Evolutionary conservation across 75 land plant genomes (phyloP).

Genomic region (Sequoiadendron giganteum): DNA sequence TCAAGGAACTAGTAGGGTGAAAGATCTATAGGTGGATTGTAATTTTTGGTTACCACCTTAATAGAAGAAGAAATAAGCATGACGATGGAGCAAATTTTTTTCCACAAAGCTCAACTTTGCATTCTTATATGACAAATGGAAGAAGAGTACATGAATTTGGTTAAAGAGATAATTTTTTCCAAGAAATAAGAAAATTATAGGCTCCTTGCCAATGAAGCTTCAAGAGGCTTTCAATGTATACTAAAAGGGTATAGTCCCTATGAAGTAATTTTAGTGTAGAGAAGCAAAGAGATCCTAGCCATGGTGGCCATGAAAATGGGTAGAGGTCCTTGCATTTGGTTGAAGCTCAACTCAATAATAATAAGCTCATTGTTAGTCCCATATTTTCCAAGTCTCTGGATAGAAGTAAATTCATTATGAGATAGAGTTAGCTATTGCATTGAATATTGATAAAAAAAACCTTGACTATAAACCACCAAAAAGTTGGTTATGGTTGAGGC

Average conservation of each 20-base stretch:
- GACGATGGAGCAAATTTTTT: slow-evolving; percentile 63
- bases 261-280: slow-evolving; percentile 52
- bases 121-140: slow-evolving; percentile 29
- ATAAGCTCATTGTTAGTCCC: slow-evolving; percentile 35
- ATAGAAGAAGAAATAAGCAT: slow-evolving; percentile 52
- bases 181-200: slow-evolving; percentile 50
- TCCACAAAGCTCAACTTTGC: slow-evolving; percentile 40
- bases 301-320: slow-evolving; percentile 54
- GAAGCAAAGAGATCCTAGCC: slow-evolving; percentile 49
- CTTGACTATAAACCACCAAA: no score
- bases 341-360: slow-evolving; percentile 49
- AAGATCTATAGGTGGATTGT: slow-evolving; percentile 29
- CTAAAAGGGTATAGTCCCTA: slow-evolving; percentile 44
- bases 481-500: no score
- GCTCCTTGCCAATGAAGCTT: slow-evolving; percentile 20
- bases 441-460: no score
- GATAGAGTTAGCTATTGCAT: slow-evolving; percentile 38
- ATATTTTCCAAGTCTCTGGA: slow-evolving; percentile 20
- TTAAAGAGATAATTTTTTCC: slow-evolving; percentile 67
- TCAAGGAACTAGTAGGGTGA: slow-evolving; percentile 17
- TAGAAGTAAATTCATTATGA: slow-evolving; percentile 31
- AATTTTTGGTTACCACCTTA: slow-evolving; percentile 63
- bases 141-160: slow-evolving; percentile 45
- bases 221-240: slow-evolving; percentile 44
- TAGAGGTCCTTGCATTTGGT: slow-evolving; percentile 40